Evolutionary conservation across 805 yeast genomes (phyloP), one percentile per base, ranked within the genome.

Genomic region (Pichia manshurica): DNA sequence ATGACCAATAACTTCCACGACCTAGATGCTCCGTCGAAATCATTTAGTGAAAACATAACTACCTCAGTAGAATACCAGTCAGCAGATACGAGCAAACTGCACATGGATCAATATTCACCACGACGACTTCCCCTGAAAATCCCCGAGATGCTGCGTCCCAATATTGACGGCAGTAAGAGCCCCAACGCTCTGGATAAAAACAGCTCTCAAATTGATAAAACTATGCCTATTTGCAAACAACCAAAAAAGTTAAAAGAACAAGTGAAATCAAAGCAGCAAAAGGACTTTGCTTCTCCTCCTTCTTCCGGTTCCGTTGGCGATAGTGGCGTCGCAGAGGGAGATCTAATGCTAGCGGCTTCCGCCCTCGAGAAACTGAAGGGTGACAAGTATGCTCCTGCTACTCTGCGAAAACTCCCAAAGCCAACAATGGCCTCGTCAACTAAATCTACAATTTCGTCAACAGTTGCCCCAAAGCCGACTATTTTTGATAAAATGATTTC

Each of bases 401-500:
- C 40, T n/a, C n/a, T n/a, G n/a, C n/a, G n/a, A n/a, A n/a, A n/a
- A n/a, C n/a, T n/a, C n/a, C 15, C 19, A n/a, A n/a, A n/a, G n/a
- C n/a, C n/a, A n/a, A n/a, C n/a, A n/a, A n/a, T n/a, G n/a, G n/a
- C n/a, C n/a, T n/a, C n/a, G n/a, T n/a, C 43, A 41, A 22, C 20
- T 25, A 35, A 28, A 42, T 39, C 19, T n/a, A 10, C 16, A 12
- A 22, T 2, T 23, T 13, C 29, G 16, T 6, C 17, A 23, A 15
- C 31, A 17, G 17, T 6, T 2, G 8, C 20, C 5, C 20, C 35
- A 8, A 46, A 45, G 12, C 31, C 54, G 1, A 60, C 68, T 2
- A 60, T 67, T n/a, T 52, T 67, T 22, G 67, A 65, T 45, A 67
- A 65, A 49, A 65, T 67, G 31, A 62, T 68, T 3, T 58, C 69